A percentile compares a stretch with the other conserved stretches of the same genome.
These are phyloP conservation scores for Pseudozyma hubeiensis DNA, from an alignment of 1,284 basidiomycete species.

Conservation along the genomic window DNA sequence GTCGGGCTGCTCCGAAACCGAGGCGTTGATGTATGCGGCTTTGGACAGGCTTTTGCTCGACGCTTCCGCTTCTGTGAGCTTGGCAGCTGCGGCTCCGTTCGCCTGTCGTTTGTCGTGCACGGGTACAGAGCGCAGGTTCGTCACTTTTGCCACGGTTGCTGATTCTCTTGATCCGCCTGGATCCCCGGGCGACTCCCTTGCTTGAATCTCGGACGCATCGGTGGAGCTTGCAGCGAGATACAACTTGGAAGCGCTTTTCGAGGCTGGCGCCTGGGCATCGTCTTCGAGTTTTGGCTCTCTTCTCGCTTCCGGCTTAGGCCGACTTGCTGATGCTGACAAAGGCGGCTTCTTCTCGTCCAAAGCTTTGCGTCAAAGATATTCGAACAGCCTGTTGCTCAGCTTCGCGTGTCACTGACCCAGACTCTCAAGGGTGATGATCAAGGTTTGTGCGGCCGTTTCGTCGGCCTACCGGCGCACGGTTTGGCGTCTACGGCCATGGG, in stretches of 20 bases:
- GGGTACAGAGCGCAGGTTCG: constrained; percentile 10
- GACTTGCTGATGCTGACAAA: background rate
- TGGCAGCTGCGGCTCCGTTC: background rate
- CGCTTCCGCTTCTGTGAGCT: constrained; percentile 10
- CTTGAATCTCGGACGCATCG: constrained; percentile 1
- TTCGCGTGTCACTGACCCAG: constrained; percentile 78
- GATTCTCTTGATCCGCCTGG: too few relatives aligned
- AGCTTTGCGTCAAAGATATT: constrained; percentile 84
- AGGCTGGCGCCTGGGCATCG: background rate
- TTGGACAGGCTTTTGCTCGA: constrained; percentile 24
- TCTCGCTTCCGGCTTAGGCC: background rate
- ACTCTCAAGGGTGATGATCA: constrained; percentile 77
- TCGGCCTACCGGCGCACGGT: constrained; percentile 3
- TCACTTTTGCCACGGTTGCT: background rate
- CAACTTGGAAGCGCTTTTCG: constrained; percentile 2
- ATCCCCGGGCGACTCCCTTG: background rate
- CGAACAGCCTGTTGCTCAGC: constrained; percentile 75
- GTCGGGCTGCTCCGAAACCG: constrained; percentile 79
- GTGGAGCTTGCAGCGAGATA: background rate
- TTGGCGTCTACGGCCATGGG: constrained; percentile 17
- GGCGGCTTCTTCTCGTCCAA: constrained; percentile 76
- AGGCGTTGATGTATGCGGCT: constrained; percentile 45
- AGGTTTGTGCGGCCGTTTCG: constrained; percentile 20
- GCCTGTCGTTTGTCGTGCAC: constrained; percentile 20
- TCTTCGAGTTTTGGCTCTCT: background rate